phyloP scores from a whole-genome alignment of 2,329 filamentous ascomycete species.

The Hypoxylon rubiginosum region DNA sequence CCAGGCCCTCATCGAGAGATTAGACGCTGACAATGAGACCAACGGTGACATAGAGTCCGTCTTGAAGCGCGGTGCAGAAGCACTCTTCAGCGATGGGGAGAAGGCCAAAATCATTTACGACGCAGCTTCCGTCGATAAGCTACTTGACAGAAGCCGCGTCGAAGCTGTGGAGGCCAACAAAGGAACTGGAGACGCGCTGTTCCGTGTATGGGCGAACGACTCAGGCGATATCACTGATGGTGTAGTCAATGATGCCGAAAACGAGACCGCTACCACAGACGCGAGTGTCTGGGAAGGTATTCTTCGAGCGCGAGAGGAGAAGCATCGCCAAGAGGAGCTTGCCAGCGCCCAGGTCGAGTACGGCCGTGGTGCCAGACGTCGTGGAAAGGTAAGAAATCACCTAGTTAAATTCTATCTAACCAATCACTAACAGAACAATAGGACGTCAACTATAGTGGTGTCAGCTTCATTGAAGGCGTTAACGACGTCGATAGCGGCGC shows the following conservation, averaged over 20 bases:
- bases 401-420: conserved; percentile 42
- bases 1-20: conserved; percentile 91
- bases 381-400: conserved; percentile 59
- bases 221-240: conserved; percentile 75
- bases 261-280: conserved; percentile 66
- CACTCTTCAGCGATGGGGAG: conserved; percentile 83
- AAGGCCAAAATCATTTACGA: conserved; percentile 86
- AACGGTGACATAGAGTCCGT: conserved; percentile 88
- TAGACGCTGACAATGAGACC: conserved; percentile 86
- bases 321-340: conserved; percentile 79
- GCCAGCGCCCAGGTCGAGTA: conserved; percentile 79
- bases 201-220: conserved; percentile 93
- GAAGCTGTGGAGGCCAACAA: conserved; percentile 79
- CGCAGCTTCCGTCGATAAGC: conserved; percentile 82
- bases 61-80: conserved; percentile 86
- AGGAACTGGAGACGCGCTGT: conserved; percentile 79
- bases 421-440: conserved; percentile 32
- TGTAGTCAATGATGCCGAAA: conserved; percentile 66
- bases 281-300: conserved; percentile 91
- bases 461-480: conserved; percentile 49
- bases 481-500: conserved; percentile 33
- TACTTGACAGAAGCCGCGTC: conserved; percentile 87
- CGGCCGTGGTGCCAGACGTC: conserved; percentile 85
- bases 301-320: conserved; percentile 82
- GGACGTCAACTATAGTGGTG: conserved; percentile 61